phyloP scores from a whole-genome alignment of 352 stramenopile genomes.

The Phytopythium kandeliae region DNA sequence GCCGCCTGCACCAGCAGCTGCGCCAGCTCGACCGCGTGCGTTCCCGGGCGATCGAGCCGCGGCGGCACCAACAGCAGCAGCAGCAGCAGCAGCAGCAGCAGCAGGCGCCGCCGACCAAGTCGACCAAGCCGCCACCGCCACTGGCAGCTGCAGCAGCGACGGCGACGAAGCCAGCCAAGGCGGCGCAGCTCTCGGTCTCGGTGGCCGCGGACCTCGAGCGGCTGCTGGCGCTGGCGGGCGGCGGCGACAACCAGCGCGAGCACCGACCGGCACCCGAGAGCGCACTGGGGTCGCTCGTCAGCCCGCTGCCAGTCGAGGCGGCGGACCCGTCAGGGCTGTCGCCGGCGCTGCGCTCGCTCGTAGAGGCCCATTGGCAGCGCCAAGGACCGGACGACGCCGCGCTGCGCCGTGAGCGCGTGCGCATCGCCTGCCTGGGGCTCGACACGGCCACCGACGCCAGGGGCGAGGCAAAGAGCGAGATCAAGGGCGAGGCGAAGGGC shows the following conservation, averaged over 20 bases:
- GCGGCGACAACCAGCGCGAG: neutral
- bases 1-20: constrained; percentile 41
- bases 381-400: constrained; percentile 14
- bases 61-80: constrained; percentile 41
- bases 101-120: neutral
- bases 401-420: constrained; percentile 37
- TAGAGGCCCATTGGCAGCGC: constrained; percentile 54
- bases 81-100: constrained; percentile 19
- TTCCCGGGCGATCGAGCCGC: constrained; percentile 29
- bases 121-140: no score
- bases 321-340: constrained; percentile 47
- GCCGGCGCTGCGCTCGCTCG: constrained; percentile 35
- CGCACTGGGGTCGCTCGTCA: neutral
- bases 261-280: neutral
- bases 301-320: neutral
- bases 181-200: neutral
- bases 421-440: constrained; percentile 36
- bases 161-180: neutral
- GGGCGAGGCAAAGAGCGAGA: no score
- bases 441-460: constrained; percentile 12
- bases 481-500: neutral
- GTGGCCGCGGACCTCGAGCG: neutral
- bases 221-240: neutral
- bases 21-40: constrained; percentile 47
- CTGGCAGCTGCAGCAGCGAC: neutral